A percentile compares a stretch with the other conserved stretches of the same genome.
These are phyloP conservation scores for Cladophialophora immunda DNA, from an alignment of 2,329 filamentous ascomycete genomes.

Conservation along the genomic window DNA sequence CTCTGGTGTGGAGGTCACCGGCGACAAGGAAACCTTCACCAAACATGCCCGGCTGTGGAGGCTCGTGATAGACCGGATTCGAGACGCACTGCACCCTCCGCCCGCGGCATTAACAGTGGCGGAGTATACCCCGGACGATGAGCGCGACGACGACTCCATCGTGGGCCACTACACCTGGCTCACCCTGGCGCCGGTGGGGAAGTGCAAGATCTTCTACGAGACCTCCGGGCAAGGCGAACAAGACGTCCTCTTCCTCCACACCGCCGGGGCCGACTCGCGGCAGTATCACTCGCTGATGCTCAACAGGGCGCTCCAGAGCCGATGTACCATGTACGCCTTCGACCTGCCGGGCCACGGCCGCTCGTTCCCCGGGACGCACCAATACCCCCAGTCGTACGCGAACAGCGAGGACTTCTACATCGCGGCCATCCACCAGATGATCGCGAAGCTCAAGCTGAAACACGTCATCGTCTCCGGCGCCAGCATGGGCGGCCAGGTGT, in stretches of 20 bases:
- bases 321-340: constrained; percentile 36
- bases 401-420: constrained; percentile 36
- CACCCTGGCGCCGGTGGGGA: constrained; percentile 26
- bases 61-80: constrained; percentile 28
- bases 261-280: constrained; percentile 33
- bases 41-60: constrained; percentile 30
- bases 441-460: constrained; percentile 22
- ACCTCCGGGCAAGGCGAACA: constrained; percentile 28
- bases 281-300: constrained; percentile 37
- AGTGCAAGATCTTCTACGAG: constrained; percentile 39
- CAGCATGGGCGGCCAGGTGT: constrained; percentile 35
- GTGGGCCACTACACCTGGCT: constrained; percentile 36
- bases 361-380: constrained; percentile 30
- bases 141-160: constrained; percentile 33
- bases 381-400: constrained; percentile 30
- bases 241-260: constrained; percentile 35
- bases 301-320: constrained; percentile 26
- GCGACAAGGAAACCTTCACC: constrained; percentile 30
- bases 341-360: constrained; percentile 37
- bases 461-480: constrained; percentile 30
- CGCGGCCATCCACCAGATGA: constrained; percentile 28
- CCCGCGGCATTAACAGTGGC: not conserved
- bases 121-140: constrained; percentile 22
- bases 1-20: constrained; percentile 27
- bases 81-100: constrained; percentile 19